These are phyloP conservation scores for Fonsecaea pedrosoi DNA, from an alignment of 2,329 filamentous ascomycete species.

Conservation along the genomic window DNA sequence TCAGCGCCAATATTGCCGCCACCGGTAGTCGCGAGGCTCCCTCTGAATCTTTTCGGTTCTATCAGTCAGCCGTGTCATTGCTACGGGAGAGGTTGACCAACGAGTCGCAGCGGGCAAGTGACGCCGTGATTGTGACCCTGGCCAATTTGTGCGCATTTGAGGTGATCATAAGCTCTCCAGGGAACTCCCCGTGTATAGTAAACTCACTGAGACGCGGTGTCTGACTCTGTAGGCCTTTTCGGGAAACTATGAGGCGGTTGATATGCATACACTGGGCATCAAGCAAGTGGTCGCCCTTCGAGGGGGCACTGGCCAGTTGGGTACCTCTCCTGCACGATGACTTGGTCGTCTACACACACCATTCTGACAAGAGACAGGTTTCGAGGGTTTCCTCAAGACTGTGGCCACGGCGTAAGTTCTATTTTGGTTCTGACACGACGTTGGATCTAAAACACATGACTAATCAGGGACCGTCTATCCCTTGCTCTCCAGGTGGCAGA, in stretches of 20 bases:
- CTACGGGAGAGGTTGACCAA: slow-evolving; percentile 23
- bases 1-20: slow-evolving; percentile 23
- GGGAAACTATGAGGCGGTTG: slow-evolving; percentile 28
- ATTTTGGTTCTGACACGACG: slow-evolving; percentile 12
- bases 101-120: slow-evolving; percentile 23
- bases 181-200: neutral
- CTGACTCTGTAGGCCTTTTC: slow-evolving; percentile 22
- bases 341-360: neutral
- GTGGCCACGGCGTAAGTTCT: slow-evolving; percentile 27
- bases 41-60: slow-evolving; percentile 24
- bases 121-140: slow-evolving; percentile 27
- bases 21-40: slow-evolving; percentile 23
- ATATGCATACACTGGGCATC: slow-evolving; percentile 31
- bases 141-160: slow-evolving; percentile 26
- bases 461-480: slow-evolving; percentile 14
- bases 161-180: slow-evolving; percentile 14
- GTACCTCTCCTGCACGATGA: slow-evolving; percentile 5
- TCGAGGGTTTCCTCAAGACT: slow-evolving; percentile 28
- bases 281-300: slow-evolving; percentile 24
- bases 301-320: slow-evolving; percentile 22
- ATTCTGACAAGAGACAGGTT: slow-evolving; percentile 20
- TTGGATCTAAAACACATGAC: slow-evolving; percentile 17
- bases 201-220: neutral
- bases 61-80: slow-evolving; percentile 24
- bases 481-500: slow-evolving; percentile 24